Evolutionary conservation across 2,329 filamentous ascomycete genomes (phyloP).

Genomic region (Metarhizium brunneum): DNA sequence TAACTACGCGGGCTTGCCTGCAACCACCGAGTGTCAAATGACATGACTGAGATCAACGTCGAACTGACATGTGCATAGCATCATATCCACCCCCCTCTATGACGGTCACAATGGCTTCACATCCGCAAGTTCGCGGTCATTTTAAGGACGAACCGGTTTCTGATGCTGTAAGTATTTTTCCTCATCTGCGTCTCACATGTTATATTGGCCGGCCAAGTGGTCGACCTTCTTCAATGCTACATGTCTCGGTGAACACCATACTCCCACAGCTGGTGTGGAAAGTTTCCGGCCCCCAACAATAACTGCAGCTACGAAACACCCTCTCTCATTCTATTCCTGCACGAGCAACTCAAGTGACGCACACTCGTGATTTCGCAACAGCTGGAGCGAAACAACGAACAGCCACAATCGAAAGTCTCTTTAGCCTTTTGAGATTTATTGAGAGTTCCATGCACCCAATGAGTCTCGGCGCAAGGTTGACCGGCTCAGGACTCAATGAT

Average conservation of each 20-base stretch:
- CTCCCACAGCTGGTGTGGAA: not conserved
- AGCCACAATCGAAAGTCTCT: not conserved
- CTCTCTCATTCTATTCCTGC: not conserved
- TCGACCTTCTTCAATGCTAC: not conserved
- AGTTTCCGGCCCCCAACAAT: not conserved
- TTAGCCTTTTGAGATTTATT: not conserved
- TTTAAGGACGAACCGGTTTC: constrained; percentile 10
- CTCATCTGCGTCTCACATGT: not conserved
- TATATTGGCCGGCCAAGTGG: constrained; percentile 1
- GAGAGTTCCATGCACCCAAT: not conserved
- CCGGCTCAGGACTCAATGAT: constrained; percentile 11
- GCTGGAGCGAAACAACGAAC: not conserved
- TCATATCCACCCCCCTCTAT: constrained; percentile 3
- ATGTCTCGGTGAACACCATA: constrained; percentile 1
- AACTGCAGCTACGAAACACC: not conserved
- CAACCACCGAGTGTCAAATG: not conserved
- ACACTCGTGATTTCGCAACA: not conserved
- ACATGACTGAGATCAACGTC: not conserved
- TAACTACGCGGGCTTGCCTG: not conserved
- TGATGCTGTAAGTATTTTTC: constrained; percentile 9
- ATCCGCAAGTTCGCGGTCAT: constrained; percentile 11
- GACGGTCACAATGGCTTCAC: constrained; percentile 12
- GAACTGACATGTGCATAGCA: not conserved
- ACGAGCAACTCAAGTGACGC: constrained; percentile 3
- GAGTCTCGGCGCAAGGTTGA: constrained; percentile 12